Percentiles rank a stretch among this genome's conserved stretches.
Conservation (phyloP, 345 rosid species). For the Acer saccharum region DNA sequence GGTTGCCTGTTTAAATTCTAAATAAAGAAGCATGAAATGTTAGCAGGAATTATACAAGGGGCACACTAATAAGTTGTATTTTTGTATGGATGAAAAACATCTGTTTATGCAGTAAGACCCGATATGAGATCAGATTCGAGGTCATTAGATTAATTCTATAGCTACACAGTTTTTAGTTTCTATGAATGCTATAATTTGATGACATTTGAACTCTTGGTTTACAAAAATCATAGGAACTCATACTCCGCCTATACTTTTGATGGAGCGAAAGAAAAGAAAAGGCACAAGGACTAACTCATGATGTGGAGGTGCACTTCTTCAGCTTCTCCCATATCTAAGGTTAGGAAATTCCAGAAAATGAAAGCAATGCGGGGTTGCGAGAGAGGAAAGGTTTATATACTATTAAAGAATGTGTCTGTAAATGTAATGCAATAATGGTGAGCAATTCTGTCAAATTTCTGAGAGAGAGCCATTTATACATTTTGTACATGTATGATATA, state of each 20-base stretch:
- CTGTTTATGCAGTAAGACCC: too few relatives aligned
- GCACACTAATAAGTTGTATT: too few relatives aligned
- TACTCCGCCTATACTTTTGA: too few relatives aligned
- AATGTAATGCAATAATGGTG: background rate
- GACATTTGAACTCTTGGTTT: background rate
- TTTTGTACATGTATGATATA: background rate
- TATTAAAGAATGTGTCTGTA: background rate
- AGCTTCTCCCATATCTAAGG: background rate
- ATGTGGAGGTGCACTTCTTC: conserved; percentile 1
- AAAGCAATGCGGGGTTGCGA: background rate
- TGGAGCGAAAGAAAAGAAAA: background rate
- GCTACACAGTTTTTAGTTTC: background rate
- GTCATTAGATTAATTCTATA: too few relatives aligned
- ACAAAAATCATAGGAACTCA: too few relatives aligned
- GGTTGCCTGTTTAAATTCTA: too few relatives aligned
- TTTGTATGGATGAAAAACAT: too few relatives aligned
- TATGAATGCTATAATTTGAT: background rate
- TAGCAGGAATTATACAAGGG: too few relatives aligned
- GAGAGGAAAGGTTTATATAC: background rate
- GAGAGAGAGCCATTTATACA: background rate
- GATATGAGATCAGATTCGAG: too few relatives aligned
- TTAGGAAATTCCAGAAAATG: background rate
- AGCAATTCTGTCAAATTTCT: background rate
- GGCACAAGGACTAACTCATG: background rate
- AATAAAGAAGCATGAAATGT: too few relatives aligned